Evolutionary conservation across 495 filamentous ascomycete genomes (phyloP).

Genomic region (Corynascus novoguineensis): DNA sequence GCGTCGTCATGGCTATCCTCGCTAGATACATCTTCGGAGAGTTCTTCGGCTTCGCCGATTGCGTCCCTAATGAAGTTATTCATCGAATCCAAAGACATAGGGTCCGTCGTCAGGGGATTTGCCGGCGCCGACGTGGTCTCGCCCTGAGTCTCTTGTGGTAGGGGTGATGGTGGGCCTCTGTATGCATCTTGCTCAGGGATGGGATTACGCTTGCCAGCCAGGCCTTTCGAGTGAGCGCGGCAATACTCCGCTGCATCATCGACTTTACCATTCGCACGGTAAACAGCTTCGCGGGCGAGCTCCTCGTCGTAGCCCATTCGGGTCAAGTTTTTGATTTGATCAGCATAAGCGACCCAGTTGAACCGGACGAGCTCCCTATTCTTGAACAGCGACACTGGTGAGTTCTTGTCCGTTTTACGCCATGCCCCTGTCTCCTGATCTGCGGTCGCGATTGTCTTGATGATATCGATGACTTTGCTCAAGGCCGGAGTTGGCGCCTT

Average conservation of each 20-base stretch:
- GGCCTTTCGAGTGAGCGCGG: constrained; percentile 43
- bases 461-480: constrained; percentile 75
- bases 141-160: constrained; percentile 9
- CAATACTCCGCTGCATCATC: constrained; percentile 68
- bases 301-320: constrained; percentile 49
- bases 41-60: constrained; percentile 20
- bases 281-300: constrained; percentile 72
- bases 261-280: constrained; percentile 66
- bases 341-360: constrained; percentile 35
- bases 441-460: constrained; percentile 71
- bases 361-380: constrained; percentile 22
- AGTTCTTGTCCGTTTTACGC: constrained; percentile 40
- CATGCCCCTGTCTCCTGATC: constrained; percentile 66
- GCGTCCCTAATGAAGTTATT: constrained; percentile 18
- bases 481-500: constrained; percentile 68
- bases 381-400: constrained; percentile 24
- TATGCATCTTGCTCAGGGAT: constrained; percentile 57
- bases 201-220: constrained; percentile 49
- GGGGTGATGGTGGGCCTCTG: constrained; percentile 16
- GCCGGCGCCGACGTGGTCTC: neutral
- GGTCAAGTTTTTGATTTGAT: constrained; percentile 39
- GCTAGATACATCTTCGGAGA: constrained; percentile 24
- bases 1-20: constrained; percentile 19
- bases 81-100: constrained; percentile 30
- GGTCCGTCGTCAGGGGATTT: constrained; percentile 16